Conservation (phyloP, 306 rosid genomes). For the Leucaena leucocephala region DNA sequence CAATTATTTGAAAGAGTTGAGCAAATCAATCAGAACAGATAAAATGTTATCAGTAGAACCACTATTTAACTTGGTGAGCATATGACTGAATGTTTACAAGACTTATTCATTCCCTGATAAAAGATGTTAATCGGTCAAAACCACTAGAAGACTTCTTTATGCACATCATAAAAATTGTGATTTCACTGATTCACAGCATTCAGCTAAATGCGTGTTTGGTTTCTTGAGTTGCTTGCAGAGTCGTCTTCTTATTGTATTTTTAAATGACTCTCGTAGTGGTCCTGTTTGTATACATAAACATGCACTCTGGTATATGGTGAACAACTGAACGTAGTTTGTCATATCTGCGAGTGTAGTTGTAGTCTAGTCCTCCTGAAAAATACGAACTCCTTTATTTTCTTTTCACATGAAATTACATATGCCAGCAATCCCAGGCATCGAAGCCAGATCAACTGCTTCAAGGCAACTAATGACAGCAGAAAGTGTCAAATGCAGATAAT, state of each 20-base stretch:
- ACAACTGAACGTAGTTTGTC: neutral
- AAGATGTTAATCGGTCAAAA: neutral
- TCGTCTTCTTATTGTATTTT: neutral
- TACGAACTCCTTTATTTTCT: neutral
- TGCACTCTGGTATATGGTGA: neutral
- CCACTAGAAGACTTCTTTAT: neutral
- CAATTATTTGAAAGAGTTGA: neutral
- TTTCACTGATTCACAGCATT: neutral
- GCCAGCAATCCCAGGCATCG: neutral
- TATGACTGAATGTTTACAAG: neutral
- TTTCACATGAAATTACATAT: neutral
- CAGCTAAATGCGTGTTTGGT: neutral
- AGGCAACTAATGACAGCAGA: constrained; percentile 2
- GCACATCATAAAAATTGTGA: neutral
- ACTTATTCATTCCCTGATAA: neutral
- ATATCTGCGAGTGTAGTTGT: neutral
- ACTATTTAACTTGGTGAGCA: neutral
- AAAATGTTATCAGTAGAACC: neutral
- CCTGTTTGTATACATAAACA: neutral
- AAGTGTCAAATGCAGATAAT: constrained; percentile 6
- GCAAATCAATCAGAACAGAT: neutral
- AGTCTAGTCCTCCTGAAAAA: neutral
- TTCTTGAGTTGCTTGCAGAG: neutral
- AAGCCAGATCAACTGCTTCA: constrained; percentile 22
- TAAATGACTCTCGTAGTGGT: neutral